Conservation (phyloP, 176 grass and related monocot species). For the Oryza officinalis region DNA sequence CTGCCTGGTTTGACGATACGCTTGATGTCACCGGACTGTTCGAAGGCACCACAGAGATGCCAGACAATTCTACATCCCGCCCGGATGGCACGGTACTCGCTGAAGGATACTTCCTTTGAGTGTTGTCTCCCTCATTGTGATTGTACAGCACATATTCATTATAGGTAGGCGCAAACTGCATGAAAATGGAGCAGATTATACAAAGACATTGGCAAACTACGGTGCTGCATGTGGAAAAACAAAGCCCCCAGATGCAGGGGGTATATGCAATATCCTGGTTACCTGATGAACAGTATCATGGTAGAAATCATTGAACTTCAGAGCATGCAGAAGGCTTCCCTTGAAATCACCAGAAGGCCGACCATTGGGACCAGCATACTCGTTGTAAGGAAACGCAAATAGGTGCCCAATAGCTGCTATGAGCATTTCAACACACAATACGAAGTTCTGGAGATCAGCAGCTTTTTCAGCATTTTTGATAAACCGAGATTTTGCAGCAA, state of each 20-base stretch:
- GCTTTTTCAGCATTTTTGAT: conserved; percentile 86
- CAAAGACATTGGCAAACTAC: background rate
- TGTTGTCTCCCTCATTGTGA: conserved; percentile 66
- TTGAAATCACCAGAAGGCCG: conserved; percentile 69
- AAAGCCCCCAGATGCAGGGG: background rate
- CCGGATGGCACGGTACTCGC: conserved; percentile 50
- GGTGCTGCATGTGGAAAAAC: background rate
- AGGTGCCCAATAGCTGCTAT: conserved; percentile 76
- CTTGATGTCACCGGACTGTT: conserved; percentile 46
- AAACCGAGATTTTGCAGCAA: conserved; percentile 88
- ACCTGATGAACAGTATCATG: conserved; percentile 99
- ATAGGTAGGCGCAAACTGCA: conserved; percentile 95
- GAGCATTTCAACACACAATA: conserved; percentile 95
- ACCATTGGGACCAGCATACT: conserved; percentile 88
- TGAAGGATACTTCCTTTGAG: conserved; percentile 67
- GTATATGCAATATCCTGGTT: conserved; percentile 16
- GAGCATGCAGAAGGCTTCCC: conserved; percentile 77
- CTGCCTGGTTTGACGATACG: conserved; percentile 39
- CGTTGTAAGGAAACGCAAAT: conserved; percentile 93
- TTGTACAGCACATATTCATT: conserved; percentile 98
- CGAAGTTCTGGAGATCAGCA: conserved; percentile 88
- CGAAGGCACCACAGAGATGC: conserved; percentile 42
- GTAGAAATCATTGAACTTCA: conserved; percentile 98
- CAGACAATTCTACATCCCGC: conserved; percentile 72
- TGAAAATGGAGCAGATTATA: conserved; percentile 23